A percentile compares a stretch with the other conserved stretches of the same genome.
Evolutionary conservation across 116 monocot species (phyloP).

Genomic region (Dioscorea cayenensis): DNA sequence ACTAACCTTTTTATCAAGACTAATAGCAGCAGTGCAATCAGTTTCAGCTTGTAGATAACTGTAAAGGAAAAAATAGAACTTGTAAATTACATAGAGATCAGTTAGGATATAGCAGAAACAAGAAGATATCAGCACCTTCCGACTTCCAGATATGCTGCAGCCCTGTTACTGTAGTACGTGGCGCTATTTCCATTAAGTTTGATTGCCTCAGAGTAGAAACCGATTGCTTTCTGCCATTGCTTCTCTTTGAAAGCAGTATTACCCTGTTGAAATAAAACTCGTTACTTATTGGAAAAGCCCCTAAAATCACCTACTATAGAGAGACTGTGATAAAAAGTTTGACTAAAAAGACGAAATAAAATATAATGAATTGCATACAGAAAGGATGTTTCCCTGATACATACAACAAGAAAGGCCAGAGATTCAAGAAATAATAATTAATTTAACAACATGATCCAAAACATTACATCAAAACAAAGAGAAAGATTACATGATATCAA

Average conservation of each 20-base stretch:
- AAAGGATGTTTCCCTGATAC: not conserved
- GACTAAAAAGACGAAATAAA: not conserved
- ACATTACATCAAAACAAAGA: too few species aligned
- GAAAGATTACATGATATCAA: too few species aligned
- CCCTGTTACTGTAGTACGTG: conserved; percentile 89
- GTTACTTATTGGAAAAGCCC: not conserved
- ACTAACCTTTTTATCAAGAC: conserved; percentile 87
- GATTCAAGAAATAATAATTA: too few species aligned
- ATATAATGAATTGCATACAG: not conserved
- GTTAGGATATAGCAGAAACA: not conserved
- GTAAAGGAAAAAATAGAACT: conserved; percentile 14
- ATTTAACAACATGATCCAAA: too few species aligned
- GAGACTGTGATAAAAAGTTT: not conserved
- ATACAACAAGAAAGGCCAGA: too few species aligned
- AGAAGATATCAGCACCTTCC: conserved; percentile 41
- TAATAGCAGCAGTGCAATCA: conserved; percentile 82
- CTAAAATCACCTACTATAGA: not conserved
- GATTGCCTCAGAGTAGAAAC: conserved; percentile 90
- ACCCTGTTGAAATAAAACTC: conserved; percentile 40
- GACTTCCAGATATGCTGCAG: conserved; percentile 93
- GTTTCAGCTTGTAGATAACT: conserved; percentile 95
- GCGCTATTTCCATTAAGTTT: conserved; percentile 76
- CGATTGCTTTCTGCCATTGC: conserved; percentile 85
- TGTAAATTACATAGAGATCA: conserved; percentile 4
- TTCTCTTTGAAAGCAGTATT: conserved; percentile 89